Base-by-base conservation (phyloP, 768 basidiomycete genomes). In the Lactarius trivialis region DNA sequence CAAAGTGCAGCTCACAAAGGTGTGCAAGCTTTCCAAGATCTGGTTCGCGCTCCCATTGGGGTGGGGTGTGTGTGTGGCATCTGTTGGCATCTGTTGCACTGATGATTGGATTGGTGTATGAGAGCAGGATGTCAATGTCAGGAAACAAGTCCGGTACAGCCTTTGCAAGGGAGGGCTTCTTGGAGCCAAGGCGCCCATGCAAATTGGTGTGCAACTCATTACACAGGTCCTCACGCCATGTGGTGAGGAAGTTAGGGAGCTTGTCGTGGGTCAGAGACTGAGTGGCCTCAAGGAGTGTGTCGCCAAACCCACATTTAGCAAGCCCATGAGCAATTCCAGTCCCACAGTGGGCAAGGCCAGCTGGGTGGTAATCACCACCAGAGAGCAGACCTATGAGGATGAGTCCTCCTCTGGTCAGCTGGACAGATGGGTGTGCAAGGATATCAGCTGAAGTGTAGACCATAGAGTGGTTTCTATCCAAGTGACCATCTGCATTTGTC, bases 1-100 rank as follows among this genome's bases (percentile, higher is more conserved):
- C 93, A 65, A 96, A 96, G 72, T 85, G 89, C 53, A 85, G 79
- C 73, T 97, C 94, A 75, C 93, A 95, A 3, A 86, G 77, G 11
- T 76, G 81, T 0, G 93, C 92, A 15, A 95, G 80, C 57, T 81
- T 83, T 17, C 80, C 81, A 0, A 91, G 75, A 67, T 88, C 83
- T 0, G 88, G 87, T 64, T 92, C 89, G 58, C 73, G 70, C 34
- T 69, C 69, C 82, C 81, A 84, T 60, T 43, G 68, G 64, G 26
- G 68, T 58, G 51, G 56, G 28, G 57, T 0, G 75, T 79, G 28
- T 79, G 71, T 61, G 14, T 82, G 79, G 54, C 57, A 34, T 79
- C 78, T 21, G 78, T n/a, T n/a, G n/a, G n/a, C n/a, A n/a, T n/a
- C n/a, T n/a, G n/a, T n/a, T n/a, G n/a, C n/a, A n/a, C n/a, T n/a